These are phyloP conservation scores for Candida saitoana DNA, from an alignment of 805 yeast genomes.

Conservation along the genomic window DNA sequence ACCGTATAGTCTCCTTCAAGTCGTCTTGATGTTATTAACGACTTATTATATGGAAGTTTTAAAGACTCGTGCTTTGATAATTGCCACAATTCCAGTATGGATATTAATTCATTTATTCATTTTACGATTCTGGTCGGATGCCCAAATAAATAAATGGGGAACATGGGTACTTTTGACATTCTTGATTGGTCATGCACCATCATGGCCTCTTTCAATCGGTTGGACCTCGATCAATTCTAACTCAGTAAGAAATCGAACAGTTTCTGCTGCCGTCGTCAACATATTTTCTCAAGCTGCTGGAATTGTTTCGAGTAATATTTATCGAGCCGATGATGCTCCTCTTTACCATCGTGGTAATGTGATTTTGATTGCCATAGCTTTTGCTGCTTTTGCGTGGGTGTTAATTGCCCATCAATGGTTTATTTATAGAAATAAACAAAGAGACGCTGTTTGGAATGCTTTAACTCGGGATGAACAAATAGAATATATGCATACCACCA, in stretches of 20 bases:
- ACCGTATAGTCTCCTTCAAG: constrained; percentile 26
- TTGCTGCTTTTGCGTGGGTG: constrained; percentile 27
- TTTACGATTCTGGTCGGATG: constrained; percentile 38
- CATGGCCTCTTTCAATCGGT: constrained; percentile 53
- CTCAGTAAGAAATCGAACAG: constrained; percentile 60
- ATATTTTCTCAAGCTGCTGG: constrained; percentile 59
- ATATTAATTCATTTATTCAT: constrained; percentile 18
- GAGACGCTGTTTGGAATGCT: constrained; percentile 48
- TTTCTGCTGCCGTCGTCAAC: constrained; percentile 62
- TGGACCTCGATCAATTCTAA: constrained; percentile 64
- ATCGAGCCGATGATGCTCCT: constrained; percentile 56
- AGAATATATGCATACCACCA: constrained; percentile 42
- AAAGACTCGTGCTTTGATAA: constrained; percentile 17
- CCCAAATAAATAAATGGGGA: constrained; percentile 38
- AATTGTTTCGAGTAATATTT: constrained; percentile 53
- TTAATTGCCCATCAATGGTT: constrained; percentile 35
- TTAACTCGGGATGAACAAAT: constrained; percentile 48
- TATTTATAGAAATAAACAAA: constrained; percentile 37
- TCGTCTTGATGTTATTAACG: constrained; percentile 28
- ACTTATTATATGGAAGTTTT: constrained; percentile 36
- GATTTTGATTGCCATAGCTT: constrained; percentile 33
- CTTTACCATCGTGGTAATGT: constrained; percentile 55
- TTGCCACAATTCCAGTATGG: constrained; percentile 17
- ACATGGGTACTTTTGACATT: constrained; percentile 38
- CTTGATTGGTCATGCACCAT: constrained; percentile 42